phyloP scores from a whole-genome alignment of 208 protist species.

The Acanthamoeba castellanii region DNA sequence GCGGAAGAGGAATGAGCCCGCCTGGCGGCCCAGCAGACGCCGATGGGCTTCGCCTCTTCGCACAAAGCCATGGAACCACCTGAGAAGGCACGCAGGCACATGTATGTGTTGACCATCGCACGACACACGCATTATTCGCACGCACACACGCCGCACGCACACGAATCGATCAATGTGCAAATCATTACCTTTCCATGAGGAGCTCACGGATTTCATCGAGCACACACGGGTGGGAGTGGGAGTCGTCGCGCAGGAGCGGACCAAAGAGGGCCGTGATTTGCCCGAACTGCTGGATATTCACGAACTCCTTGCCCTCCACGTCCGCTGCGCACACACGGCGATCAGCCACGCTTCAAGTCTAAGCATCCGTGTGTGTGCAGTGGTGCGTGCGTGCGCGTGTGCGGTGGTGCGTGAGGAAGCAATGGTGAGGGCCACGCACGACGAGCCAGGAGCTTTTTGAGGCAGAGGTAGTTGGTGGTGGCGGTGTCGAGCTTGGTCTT shows the following conservation, averaged over 20 bases:
- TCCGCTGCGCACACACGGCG: background rate
- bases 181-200: background rate
- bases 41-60: conserved; percentile 31
- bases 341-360: background rate
- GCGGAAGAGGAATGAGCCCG: conserved; percentile 59
- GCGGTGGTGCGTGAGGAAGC: background rate
- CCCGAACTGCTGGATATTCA: conserved; percentile 82
- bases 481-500: background rate
- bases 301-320: conserved; percentile 34
- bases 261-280: conserved; percentile 83
- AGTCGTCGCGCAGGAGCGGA: conserved; percentile 33
- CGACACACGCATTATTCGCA: background rate
- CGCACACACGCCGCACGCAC: background rate
- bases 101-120: background rate
- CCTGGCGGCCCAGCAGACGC: conserved; percentile 4
- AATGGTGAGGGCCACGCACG: background rate
- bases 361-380: no score
- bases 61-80: conserved; percentile 70
- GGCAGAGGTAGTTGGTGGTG: conserved; percentile 19
- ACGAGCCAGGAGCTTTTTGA: conserved; percentile 35
- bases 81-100: background rate
- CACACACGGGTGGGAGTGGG: background rate
- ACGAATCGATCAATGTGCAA: background rate
- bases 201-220: conserved; percentile 37
- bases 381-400: background rate